These are phyloP conservation scores for Fusarium burgessii DNA, from an alignment of 2,329 filamentous ascomycete species.

Conservation along the genomic window DNA sequence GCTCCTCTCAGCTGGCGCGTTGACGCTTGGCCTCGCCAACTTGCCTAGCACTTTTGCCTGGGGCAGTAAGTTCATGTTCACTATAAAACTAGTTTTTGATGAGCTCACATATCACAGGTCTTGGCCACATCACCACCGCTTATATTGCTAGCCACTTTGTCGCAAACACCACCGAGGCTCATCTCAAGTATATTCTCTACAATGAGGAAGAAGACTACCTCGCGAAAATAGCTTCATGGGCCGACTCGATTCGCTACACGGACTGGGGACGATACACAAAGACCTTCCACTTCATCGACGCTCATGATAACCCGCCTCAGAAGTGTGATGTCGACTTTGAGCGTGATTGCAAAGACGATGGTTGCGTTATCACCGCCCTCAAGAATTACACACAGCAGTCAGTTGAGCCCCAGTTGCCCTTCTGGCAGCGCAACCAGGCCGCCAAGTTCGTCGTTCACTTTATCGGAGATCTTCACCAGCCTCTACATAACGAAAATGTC, in stretches of 20 bases:
- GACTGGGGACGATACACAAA: conserved; percentile 71
- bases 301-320: conserved; percentile 70
- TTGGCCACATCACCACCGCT: conserved; percentile 75
- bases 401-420: conserved; percentile 59
- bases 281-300: conserved; percentile 77
- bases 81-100: not conserved
- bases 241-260: conserved; percentile 74
- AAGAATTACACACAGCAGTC: conserved; percentile 70
- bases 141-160: conserved; percentile 73
- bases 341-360: conserved; percentile 71
- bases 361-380: conserved; percentile 72
- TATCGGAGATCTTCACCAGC: conserved; percentile 77
- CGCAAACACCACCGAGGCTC: conserved; percentile 64
- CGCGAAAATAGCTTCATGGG: conserved; percentile 74
- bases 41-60: conserved; percentile 54
- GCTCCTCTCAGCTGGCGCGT: conserved; percentile 42
- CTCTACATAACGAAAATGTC: conserved; percentile 74
- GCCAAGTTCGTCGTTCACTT: conserved; percentile 77
- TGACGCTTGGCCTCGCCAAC: conserved; percentile 50
- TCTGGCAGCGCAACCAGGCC: conserved; percentile 65
- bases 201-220: conserved; percentile 69
- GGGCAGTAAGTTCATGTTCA: conserved; percentile 54
- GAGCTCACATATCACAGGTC: conserved; percentile 54
- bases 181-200: conserved; percentile 68
- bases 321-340: conserved; percentile 68